Conservation (phyloP, 1,284 basidiomycete genomes). For the Cutaneotrichosporon sp. region DNA sequence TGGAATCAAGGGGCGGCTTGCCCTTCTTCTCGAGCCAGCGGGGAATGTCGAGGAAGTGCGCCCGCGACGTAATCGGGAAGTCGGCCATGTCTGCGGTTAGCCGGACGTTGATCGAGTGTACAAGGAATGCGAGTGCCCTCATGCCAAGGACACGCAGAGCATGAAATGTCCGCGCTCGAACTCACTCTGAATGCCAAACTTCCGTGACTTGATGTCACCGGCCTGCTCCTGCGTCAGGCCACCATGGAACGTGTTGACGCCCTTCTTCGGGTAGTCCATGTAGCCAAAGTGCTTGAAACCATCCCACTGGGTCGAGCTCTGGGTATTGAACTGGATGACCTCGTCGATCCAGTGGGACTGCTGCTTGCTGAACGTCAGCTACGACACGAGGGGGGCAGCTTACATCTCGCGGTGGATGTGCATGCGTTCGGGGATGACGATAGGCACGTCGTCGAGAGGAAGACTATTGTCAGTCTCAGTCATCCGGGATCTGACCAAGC, state of each 20-base stretch:
- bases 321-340: slow-evolving; percentile 44
- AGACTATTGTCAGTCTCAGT: slow-evolving; percentile 7
- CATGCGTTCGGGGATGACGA: slow-evolving; percentile 8
- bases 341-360: slow-evolving; percentile 33
- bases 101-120: too few species aligned
- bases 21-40: slow-evolving; percentile 32
- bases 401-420: slow-evolving; percentile 22
- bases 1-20: slow-evolving; percentile 37
- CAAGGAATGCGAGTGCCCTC: too few species aligned
- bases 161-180: not conserved
- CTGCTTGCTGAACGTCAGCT: slow-evolving; percentile 11
- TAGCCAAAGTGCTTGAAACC: slow-evolving; percentile 44
- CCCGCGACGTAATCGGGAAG: slow-evolving; percentile 16
- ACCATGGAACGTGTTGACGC: slow-evolving; percentile 12
- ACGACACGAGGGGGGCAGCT: not conserved
- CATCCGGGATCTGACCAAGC: too few species aligned
- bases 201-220: slow-evolving; percentile 1
- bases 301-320: slow-evolving; percentile 48
- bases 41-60: slow-evolving; percentile 18
- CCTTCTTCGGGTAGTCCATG: slow-evolving; percentile 16
- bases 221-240: slow-evolving; percentile 11
- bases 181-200: slow-evolving; percentile 14
- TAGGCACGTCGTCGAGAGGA: slow-evolving; percentile 8
- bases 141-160: too few species aligned
- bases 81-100: slow-evolving; percentile 12